These are phyloP conservation scores for Aspergillus sergii DNA, from an alignment of 2,329 filamentous ascomycete species.

Conservation along the genomic window DNA sequence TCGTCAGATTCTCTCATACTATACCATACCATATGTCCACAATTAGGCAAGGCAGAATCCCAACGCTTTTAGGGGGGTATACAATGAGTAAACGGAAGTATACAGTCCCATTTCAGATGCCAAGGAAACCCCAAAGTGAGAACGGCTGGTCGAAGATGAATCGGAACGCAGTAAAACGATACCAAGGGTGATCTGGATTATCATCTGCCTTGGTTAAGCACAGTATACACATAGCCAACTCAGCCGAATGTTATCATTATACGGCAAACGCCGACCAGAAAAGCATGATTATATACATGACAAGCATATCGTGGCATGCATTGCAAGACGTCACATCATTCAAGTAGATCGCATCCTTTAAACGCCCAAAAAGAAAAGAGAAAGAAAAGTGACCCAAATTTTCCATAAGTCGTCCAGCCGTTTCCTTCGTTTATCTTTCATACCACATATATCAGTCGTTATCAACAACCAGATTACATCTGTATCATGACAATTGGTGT, in stretches of 20 bases:
- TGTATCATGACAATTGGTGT: background rate
- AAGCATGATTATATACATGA: conserved; percentile 5
- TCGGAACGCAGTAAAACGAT: background rate
- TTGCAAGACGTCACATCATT: background rate
- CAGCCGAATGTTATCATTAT: background rate
- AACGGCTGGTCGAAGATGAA: background rate
- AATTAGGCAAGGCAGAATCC: background rate
- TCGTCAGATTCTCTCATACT: background rate
- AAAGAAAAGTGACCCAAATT: background rate
- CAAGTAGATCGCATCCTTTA: background rate
- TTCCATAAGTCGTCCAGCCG: conserved; percentile 4
- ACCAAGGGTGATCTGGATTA: background rate
- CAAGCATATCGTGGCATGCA: background rate
- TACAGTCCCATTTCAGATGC: background rate
- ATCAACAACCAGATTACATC: conserved; percentile 10
- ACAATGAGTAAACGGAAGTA: background rate
- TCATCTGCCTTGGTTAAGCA: background rate
- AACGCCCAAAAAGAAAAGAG: background rate
- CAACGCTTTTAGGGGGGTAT: background rate
- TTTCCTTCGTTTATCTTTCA: conserved; percentile 11
- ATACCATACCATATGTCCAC: background rate
- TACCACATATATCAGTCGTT: conserved; percentile 19
- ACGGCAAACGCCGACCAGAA: background rate
- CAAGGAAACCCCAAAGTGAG: background rate
- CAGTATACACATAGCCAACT: background rate